Base-by-base conservation (phyloP, 108 stramenopile species). In the Conticribra weissflogii region DNA sequence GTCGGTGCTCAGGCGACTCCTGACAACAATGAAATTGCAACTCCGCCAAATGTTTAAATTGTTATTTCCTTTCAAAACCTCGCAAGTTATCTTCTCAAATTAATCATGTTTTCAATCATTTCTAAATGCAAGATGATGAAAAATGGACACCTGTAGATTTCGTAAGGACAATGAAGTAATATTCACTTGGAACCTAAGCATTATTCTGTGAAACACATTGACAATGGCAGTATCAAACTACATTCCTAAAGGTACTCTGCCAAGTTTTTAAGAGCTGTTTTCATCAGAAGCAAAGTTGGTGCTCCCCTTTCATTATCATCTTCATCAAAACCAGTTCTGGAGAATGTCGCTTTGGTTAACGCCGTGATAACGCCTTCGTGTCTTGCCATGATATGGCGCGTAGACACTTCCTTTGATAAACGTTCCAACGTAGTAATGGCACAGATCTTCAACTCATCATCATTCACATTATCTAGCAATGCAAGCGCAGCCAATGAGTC, bases 321-420 rank as follows among this genome's bases (percentile, higher is more conserved):
- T 24, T 50, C 59, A 46, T 72, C 59, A 30, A 73, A 50, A 44
- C 41, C 50, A 29, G 22, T 59, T 16, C 58, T 73, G 9, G 61
- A 58, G 68, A 80, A 80, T 36, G 79, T 64, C 30, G 79, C 79
- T 29, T 68, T 64, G 0, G 79, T 80, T 30, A 80, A 48, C 29
- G 79, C 79, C 2, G 79, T 80, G 68, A 80, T 80, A 1, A 80
- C 68, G 16, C 73, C 73, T 53, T 80, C 79, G 50, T 75, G 62
- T 33, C 55, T 61, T 8, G 32, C 74, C 79, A 80, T 74, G 0
- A 72, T 51, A 15, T 68, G 61, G 4, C 79, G 54, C 14, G 64
- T 66, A 23, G 64, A 66, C 50, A 29, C 57, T 48, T 80, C 79
- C 41, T 68, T 80, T 0, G 68, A 63, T 27, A 80, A 52, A 14